Evolutionary conservation across 176 grass and related monocot species (phyloP), one percentile per base, ranked within the genome.

Genomic region (Ensete ventricosum): DNA sequence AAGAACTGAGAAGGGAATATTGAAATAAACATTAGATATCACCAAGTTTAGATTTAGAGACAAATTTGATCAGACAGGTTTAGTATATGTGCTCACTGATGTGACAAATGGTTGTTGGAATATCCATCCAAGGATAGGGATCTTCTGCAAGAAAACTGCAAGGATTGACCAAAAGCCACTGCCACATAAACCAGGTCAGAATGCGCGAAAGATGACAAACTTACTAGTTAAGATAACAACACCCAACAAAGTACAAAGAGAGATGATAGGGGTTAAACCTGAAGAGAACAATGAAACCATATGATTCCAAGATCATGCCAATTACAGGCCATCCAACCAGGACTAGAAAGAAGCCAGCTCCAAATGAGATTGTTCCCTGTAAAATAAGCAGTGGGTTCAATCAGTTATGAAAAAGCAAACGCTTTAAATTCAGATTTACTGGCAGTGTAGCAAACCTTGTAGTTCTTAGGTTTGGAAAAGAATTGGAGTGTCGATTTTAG

Each of bases 401-500:
- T 73, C 17, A 51, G 26, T 72, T 23, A 34, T 11, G 51, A 59
- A 9, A 9, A 34, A 52, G 13, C 52, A 19, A 17, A 73, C 63
- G 1, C 9, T 54, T 54, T 34, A 25, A 11, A 53, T 66, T 53
- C 51, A 3, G 12, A 55, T 76, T 27, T 13, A 62, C 63, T 4
- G 14, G 9, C 50, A 67, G 12, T 68, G 49, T 64, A 25, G 27
- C 58, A 1, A 21, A 89, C 88, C 88, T 85, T 96, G 77, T 96
- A 88, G 82, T 96, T 96, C 81, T 82, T 96, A 74, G 84, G 88
- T 70, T 96, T 91, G 75, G 88, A 83, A 60, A 96, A 96, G 82
- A 96, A 96, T 49, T 85, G 92, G 80, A 89, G 76, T 0, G 92
- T 89, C 50, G 92, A 87, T 79, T 87, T 89, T 55, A 89, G 80